Evolutionary conservation across 352 stramenopile genomes (phyloP), one percentile per base, ranked within the genome.

Genomic region (Globisporangium spinosum): DNA sequence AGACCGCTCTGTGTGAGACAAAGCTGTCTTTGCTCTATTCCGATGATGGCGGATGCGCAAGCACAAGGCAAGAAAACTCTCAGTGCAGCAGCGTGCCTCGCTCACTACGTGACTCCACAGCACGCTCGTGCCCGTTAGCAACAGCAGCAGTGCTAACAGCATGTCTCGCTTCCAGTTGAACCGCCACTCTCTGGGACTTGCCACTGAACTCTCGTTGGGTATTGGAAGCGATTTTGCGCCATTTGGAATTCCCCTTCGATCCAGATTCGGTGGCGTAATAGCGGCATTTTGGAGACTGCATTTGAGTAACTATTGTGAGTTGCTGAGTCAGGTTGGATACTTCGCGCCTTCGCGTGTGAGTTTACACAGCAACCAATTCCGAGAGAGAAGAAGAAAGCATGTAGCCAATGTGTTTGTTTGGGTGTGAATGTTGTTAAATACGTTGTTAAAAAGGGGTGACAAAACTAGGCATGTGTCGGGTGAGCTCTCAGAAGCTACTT

Each of bases 341-440:
- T 49, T 22, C 10, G 9, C 35, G 2, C 35, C 35, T 40, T 40
- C 0, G 35, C 35, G 8, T 40, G 35, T 13, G 12, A 17, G 10
- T 5, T 6, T 45, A 4, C 29, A 32, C 29, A 8, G 29, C 29
- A 32, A 32, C 0, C 4, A 8, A 32, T 32, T 32, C 29, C 29
- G 7, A 32, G 29, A 7, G 29, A 32, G 4, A 32, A 32, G 29
- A 32, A 32, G 29, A 32, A 32, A 32, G 4, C 29, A 32, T 32
- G 29, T 4, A 32, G 29, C 29, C 29, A 32, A 32, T 58, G 51
- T 22, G 53, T 58, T 4, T 34, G 23, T 34, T 17, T 59, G 17
- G 12, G 29, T 43, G 55, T 23, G 43, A 49, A 49, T 59, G 27
- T 20, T 17, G n/a, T 60, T 34, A 60, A 45, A 60, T 45, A 60